Conservation (phyloP, 2,329 filamentous ascomycete genomes). For the Sporothrix brasiliensis region DNA sequence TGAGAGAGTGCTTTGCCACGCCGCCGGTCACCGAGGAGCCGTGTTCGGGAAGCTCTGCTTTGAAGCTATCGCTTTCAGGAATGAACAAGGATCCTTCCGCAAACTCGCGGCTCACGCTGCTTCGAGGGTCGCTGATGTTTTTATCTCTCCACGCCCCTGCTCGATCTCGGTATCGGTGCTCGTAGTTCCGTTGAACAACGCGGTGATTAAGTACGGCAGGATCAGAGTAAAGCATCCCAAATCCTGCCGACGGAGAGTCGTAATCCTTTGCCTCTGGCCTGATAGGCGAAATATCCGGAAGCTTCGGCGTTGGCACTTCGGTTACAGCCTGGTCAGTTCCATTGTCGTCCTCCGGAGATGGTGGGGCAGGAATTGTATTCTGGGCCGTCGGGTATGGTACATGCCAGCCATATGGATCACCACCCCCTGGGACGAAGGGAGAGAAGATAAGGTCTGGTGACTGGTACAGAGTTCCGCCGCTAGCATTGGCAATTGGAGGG, state of each 20-base stretch:
- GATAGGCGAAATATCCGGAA: not conserved
- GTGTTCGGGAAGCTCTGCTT: conserved; percentile 38
- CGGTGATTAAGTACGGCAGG: conserved; percentile 41
- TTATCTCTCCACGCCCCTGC: conserved; percentile 51
- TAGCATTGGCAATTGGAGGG: conserved; percentile 39
- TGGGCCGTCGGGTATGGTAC: conserved; percentile 38
- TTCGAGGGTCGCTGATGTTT: conserved; percentile 47
- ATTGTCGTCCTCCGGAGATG: conserved; percentile 15
- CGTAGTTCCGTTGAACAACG: conserved; percentile 47
- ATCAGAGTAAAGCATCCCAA: not conserved
- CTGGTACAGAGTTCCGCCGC: not conserved
- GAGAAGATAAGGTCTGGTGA: conserved; percentile 2
- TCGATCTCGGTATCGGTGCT: conserved; percentile 49
- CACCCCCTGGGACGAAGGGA: not conserved
- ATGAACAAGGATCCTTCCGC: conserved; percentile 44
- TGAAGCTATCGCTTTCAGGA: conserved; percentile 34
- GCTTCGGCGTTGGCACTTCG: conserved; percentile 23
- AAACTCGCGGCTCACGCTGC: conserved; percentile 48
- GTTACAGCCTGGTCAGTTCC: conserved; percentile 30
- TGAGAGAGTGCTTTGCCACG: conserved; percentile 50
- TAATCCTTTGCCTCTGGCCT: not conserved
- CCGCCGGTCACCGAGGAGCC: conserved; percentile 43
- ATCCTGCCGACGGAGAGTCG: not conserved
- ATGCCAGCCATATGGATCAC: conserved; percentile 47
- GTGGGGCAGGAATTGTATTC: conserved; percentile 38